Evolutionary conservation across 495 filamentous ascomycete species (phyloP).

Genomic region (Aspergillus biplanus): DNA sequence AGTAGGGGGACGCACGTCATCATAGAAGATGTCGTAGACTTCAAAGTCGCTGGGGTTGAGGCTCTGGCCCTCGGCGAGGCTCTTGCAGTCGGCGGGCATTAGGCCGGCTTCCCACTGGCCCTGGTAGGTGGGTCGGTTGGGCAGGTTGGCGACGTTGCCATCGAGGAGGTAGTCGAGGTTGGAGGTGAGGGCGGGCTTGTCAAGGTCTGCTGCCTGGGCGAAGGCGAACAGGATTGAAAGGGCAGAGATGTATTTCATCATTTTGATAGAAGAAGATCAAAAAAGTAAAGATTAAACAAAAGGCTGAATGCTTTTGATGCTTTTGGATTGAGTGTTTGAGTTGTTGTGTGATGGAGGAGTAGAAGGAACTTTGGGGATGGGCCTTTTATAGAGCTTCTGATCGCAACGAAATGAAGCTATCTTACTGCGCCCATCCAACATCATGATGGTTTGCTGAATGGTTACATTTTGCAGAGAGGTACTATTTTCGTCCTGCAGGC

Average conservation of each 20-base stretch:
- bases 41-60: constrained; percentile 2
- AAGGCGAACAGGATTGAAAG: not conserved
- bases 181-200: constrained; percentile 16
- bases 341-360: too few species aligned
- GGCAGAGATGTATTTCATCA: not conserved
- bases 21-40: constrained; percentile 6
- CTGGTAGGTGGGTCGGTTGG: not conserved
- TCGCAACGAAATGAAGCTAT: too few species aligned
- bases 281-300: too few species aligned
- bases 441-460: too few species aligned
- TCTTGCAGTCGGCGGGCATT: constrained; percentile 14
- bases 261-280: too few species aligned
- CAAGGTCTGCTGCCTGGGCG: not conserved
- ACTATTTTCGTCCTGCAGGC: too few species aligned
- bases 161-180: constrained; percentile 18
- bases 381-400: too few species aligned
- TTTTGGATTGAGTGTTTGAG: too few species aligned
- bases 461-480: too few species aligned
- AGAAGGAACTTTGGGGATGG: too few species aligned
- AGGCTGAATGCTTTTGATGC: too few species aligned
- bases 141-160: constrained; percentile 12
- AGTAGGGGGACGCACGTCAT: constrained; percentile 5
- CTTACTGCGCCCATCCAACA: too few species aligned
- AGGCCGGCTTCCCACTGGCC: constrained; percentile 3
- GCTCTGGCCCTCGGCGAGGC: constrained; percentile 2